phyloP scores from a whole-genome alignment of 495 filamentous ascomycete species.

The Tuber magnatum region DNA sequence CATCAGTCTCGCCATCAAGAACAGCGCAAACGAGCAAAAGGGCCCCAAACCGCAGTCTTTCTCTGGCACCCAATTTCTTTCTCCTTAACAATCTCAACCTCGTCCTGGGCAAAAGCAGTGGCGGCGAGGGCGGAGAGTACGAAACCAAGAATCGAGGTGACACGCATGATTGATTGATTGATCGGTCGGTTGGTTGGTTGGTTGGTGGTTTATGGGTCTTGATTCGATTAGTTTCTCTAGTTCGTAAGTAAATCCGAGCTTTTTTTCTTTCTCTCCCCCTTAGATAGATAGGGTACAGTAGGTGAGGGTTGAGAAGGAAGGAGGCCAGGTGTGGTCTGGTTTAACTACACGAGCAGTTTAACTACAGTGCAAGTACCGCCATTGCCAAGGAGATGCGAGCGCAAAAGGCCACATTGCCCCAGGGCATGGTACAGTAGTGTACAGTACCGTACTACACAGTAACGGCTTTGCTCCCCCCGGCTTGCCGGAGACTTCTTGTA shows the following conservation, averaged over 20 bases:
- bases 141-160: slow-evolving; percentile 49
- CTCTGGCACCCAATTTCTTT: slow-evolving; percentile 63
- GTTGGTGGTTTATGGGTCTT: not conserved
- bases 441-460: too few species aligned
- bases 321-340: not conserved
- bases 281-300: not conserved
- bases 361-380: not conserved
- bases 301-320: not conserved
- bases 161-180: slow-evolving; percentile 47
- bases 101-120: slow-evolving; percentile 48
- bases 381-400: not conserved
- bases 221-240: not conserved
- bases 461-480: not conserved
- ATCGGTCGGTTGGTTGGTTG: too few species aligned
- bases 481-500: not conserved
- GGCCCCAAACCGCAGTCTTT: slow-evolving; percentile 54
- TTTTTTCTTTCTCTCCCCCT: not conserved
- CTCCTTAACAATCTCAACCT: slow-evolving; percentile 69
- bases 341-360: too few species aligned
- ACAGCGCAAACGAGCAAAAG: slow-evolving; percentile 45
- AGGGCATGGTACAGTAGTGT: too few species aligned
- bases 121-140: slow-evolving; percentile 50
- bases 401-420: not conserved
- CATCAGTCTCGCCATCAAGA: slow-evolving; percentile 65
- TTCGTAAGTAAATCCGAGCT: not conserved